phyloP scores from a whole-genome alignment of 306 rosid genomes.

The Gynostemma pentaphyllum region DNA sequence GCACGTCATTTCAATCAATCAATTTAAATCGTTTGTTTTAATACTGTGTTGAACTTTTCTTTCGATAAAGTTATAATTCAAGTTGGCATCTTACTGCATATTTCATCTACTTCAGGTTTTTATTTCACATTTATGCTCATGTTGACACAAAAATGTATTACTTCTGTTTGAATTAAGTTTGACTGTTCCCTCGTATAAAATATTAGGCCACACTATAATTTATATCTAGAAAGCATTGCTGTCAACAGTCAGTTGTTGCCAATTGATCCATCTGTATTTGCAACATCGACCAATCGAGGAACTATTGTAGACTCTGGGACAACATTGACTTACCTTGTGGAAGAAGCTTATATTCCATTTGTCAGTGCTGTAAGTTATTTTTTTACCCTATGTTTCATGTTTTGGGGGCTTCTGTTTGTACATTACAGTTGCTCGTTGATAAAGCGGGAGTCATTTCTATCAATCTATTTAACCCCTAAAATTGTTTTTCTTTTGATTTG shows the following conservation, averaged over 20 bases:
- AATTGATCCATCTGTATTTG: slow-evolving; percentile 63
- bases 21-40: background rate
- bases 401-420: too few species aligned
- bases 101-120: background rate
- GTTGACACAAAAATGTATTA: background rate
- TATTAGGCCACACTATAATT: slow-evolving; percentile 89
- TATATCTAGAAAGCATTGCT: slow-evolving; percentile 71
- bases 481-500: slow-evolving; percentile 17
- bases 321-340: slow-evolving; percentile 74
- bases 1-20: background rate
- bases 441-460: too few species aligned
- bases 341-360: slow-evolving; percentile 82
- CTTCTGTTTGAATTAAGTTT: background rate
- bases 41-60: background rate
- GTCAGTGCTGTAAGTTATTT: slow-evolving; percentile 67
- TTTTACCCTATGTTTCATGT: background rate
- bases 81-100: background rate
- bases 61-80: background rate
- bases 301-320: slow-evolving; percentile 90
- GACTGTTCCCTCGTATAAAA: slow-evolving; percentile 17
- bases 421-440: too few species aligned
- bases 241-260: slow-evolving; percentile 67
- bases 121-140: background rate
- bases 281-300: slow-evolving; percentile 57
- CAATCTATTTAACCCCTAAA: background rate